Evolutionary conservation across 139 green algal species (phyloP).

Genomic region (Coelastrella sp.): DNA sequence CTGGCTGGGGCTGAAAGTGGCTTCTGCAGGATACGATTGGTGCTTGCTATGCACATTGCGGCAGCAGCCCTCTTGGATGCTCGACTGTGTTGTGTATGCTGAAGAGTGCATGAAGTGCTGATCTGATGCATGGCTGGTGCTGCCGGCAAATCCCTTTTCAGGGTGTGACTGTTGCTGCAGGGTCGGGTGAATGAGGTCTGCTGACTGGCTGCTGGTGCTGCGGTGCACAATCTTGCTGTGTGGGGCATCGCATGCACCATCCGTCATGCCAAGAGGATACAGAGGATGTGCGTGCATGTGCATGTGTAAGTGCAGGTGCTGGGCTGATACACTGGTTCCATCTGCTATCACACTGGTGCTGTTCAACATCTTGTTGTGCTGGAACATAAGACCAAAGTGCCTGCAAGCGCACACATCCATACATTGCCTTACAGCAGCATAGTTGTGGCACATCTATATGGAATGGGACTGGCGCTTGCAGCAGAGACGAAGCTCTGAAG

Average conservation of each 20-base stretch:
- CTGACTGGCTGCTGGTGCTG: background rate
- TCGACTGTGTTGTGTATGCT: background rate
- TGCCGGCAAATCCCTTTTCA: background rate
- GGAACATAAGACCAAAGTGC: background rate
- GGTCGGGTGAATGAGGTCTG: background rate
- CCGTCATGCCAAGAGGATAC: background rate
- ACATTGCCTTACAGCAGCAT: background rate
- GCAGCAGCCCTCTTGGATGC: background rate
- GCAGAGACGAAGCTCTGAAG: too few relatives aligned
- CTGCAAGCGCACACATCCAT: background rate
- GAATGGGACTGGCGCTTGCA: too few relatives aligned
- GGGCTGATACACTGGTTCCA: background rate
- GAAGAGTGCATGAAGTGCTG: background rate
- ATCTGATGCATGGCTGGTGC: background rate
- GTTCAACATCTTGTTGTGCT: background rate
- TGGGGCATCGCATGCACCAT: too few relatives aligned
- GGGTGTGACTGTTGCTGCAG: background rate
- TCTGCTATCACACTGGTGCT: background rate
- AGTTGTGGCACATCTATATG: too few relatives aligned
- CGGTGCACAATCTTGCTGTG: background rate
- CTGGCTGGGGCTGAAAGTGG: background rate
- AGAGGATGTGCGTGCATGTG: constrained; percentile 16
- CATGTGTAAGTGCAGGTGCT: constrained; percentile 36
- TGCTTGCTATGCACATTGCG: constrained; percentile 16
- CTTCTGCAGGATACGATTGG: background rate